A percentile compares a stretch with the other conserved stretches of the same genome.
These are phyloP conservation scores for Termitomyces sp. DNA, from an alignment of 768 basidiomycete genomes.

Conservation along the genomic window DNA sequence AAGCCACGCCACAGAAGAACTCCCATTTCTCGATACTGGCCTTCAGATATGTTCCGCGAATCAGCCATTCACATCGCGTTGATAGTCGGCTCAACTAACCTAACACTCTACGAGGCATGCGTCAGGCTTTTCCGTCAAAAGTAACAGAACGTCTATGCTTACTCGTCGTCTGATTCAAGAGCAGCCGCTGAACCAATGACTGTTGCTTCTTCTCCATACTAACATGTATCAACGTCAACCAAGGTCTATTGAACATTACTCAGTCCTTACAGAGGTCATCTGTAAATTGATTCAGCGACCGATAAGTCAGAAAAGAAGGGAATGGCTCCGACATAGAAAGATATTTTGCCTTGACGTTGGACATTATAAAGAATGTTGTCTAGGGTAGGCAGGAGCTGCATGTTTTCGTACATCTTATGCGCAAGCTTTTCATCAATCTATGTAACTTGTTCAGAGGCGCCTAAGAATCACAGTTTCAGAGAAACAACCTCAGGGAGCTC, in stretches of 20 bases:
- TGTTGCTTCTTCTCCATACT: constrained; percentile 92
- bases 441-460: background rate
- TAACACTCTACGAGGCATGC: constrained; percentile 53
- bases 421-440: constrained; percentile 73
- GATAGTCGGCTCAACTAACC: constrained; percentile 39
- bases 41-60: constrained; percentile 32
- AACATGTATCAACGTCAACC: constrained; percentile 10
- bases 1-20: constrained; percentile 90
- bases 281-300: constrained; percentile 24
- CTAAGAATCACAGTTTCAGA: background rate
- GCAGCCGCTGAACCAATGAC: constrained; percentile 89
- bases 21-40: constrained; percentile 92
- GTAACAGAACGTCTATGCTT: constrained; percentile 25
- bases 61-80: background rate
- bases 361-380: constrained; percentile 91
- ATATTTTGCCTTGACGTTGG: constrained; percentile 91
- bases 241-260: constrained; percentile 5
- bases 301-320: background rate
- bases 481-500: constrained; percentile 65
- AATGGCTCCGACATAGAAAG: constrained; percentile 69
- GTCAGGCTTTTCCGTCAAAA: background rate
- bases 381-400: constrained; percentile 77
- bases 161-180: constrained; percentile 83
- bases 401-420: constrained; percentile 72
- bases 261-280: constrained; percentile 67